Percentiles rank a stretch among this genome's conserved stretches.
phyloP scores from a whole-genome alignment of 192 early-diverging fungal genomes.

The Podila clonocystis region DNA sequence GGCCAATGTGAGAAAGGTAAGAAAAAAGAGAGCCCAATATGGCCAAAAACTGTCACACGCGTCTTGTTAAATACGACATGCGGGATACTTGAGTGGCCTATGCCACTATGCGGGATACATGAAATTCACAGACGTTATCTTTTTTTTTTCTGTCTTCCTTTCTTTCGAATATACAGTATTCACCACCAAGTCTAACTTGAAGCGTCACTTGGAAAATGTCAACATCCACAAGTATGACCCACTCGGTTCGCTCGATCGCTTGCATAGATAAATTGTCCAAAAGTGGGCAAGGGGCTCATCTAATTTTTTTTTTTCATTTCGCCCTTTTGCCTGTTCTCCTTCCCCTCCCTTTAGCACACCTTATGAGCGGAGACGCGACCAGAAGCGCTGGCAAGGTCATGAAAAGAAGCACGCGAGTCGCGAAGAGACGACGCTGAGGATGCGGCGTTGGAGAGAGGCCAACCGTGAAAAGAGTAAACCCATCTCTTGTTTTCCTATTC shows the following conservation, averaged over 20 bases:
- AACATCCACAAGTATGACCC: conserved; percentile 58
- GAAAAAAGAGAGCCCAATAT: too few relatives aligned
- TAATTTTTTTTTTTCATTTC: not conserved
- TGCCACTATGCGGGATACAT: not conserved
- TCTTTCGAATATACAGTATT: conserved; percentile 20
- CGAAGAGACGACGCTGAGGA: conserved; percentile 61
- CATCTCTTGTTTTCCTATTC: not conserved
- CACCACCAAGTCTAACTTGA: conserved; percentile 48
- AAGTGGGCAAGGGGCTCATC: conserved; percentile 1
- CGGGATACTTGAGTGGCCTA: not conserved
- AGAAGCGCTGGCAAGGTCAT: conserved; percentile 64
- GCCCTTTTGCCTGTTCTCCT: not conserved
- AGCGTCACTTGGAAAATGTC: conserved; percentile 61
- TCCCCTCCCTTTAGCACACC: conserved; percentile 41
- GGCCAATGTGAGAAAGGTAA: conserved; percentile 25
- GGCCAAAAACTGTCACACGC: not conserved
- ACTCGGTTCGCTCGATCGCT: not conserved
- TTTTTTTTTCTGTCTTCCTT: not conserved
- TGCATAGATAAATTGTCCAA: not conserved
- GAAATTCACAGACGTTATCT: not conserved
- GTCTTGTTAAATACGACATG: not conserved
- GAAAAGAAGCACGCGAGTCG: conserved; percentile 63
- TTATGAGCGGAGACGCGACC: conserved; percentile 60
- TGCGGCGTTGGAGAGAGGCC: conserved; percentile 61
- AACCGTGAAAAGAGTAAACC: conserved; percentile 58